Conservation (phyloP, 495 filamentous ascomycete species). For the Aspergillus funiculosus region DNA sequence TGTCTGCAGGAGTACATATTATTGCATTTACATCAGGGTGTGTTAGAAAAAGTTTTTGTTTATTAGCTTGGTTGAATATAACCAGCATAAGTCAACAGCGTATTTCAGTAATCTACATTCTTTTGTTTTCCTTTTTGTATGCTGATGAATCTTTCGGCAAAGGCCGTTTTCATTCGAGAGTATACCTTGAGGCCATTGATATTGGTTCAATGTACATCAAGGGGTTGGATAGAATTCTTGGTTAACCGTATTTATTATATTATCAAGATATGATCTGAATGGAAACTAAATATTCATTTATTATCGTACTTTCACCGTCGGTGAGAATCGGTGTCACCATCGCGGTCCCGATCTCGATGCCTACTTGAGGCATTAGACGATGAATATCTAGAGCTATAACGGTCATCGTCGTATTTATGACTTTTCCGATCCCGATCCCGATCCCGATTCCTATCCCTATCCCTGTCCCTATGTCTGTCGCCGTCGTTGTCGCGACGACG, state of each 20-base stretch:
- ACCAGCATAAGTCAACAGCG: no score
- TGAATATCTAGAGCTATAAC: constrained; percentile 33
- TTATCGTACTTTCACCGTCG: constrained; percentile 33
- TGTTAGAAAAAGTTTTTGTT: constrained; percentile 15
- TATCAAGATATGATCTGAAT: background rate
- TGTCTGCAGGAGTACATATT: constrained; percentile 19
- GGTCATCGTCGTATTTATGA: constrained; percentile 30
- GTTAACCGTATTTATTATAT: background rate
- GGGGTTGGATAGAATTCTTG: no score
- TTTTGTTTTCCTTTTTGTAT: no score
- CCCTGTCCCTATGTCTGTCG: constrained; percentile 33
- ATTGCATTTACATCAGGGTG: constrained; percentile 18
- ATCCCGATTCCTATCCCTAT: constrained; percentile 29
- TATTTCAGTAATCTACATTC: no score
- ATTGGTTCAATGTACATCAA: no score
- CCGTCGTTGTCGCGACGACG: constrained; percentile 27
- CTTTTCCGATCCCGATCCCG: constrained; percentile 33
- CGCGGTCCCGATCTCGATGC: constrained; percentile 23
- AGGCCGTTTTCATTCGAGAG: no score
- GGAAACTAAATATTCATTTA: constrained; percentile 7
- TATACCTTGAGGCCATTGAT: no score
- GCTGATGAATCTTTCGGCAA: no score
- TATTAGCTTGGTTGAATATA: background rate
- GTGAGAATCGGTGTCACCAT: constrained; percentile 30
- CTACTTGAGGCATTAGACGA: constrained; percentile 26